Conservation (phyloP, 2,329 filamentous ascomycete species). For the Ophiosphaerella narmari region DNA sequence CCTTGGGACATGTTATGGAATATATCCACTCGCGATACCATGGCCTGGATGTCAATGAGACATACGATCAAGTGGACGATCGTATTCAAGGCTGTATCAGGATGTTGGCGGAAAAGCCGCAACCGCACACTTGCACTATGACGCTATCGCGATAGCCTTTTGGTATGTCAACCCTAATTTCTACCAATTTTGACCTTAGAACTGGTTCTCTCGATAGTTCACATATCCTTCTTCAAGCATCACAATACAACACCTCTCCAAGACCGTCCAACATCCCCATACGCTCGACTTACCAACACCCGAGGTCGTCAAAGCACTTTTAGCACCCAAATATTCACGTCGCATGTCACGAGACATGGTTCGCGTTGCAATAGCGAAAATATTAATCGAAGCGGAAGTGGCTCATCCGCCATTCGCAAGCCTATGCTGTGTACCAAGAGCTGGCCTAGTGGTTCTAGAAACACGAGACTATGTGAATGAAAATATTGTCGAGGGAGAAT, state of each 20-base stretch:
- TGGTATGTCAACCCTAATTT: background rate
- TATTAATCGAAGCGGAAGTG: conserved; percentile 6
- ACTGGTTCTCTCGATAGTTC: background rate
- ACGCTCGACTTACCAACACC: background rate
- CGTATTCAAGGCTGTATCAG: conserved; percentile 6
- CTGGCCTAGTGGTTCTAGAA: conserved; percentile 17
- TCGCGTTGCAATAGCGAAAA: conserved; percentile 6
- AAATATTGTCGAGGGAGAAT: background rate
- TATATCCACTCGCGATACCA: conserved; percentile 6
- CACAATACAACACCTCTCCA: conserved; percentile 2
- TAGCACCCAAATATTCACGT: conserved; percentile 14
- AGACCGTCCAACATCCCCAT: background rate
- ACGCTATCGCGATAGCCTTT: conserved; percentile 17
- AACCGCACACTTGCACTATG: conserved; percentile 17
- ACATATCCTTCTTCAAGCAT: conserved; percentile 13
- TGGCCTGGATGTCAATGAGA: background rate
- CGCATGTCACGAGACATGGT: conserved; percentile 23
- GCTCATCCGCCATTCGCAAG: conserved; percentile 14
- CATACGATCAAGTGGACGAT: conserved; percentile 11
- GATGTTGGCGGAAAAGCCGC: conserved; percentile 14
- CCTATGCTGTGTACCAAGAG: conserved; percentile 14
- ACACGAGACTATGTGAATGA: conserved; percentile 4
- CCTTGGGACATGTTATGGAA: conserved; percentile 9
- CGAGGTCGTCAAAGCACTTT: conserved; percentile 5
- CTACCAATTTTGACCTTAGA: background rate